Evolutionary conservation across 495 filamentous ascomycete species (phyloP).

Genomic region (Neurospora sublineolata): DNA sequence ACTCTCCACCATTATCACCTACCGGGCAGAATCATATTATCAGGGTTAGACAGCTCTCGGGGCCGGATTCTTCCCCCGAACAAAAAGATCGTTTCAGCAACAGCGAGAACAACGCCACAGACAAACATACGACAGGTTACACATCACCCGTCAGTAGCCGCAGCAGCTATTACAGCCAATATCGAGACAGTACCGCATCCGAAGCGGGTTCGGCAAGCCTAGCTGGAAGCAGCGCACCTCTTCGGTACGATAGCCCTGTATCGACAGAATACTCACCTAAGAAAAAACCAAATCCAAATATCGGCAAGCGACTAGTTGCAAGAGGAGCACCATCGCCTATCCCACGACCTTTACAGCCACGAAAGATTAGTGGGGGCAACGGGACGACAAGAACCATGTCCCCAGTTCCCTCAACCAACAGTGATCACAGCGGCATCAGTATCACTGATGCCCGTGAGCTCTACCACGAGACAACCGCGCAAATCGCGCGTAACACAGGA

Average conservation of each 20-base stretch:
- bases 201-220: background rate
- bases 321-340: background rate
- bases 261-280: background rate
- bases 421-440: background rate
- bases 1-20: conserved; percentile 1
- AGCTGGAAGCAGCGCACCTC: background rate
- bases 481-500: conserved; percentile 7
- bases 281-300: background rate
- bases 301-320: background rate
- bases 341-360: background rate
- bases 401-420: background rate
- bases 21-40: conserved; percentile 10
- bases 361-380: background rate
- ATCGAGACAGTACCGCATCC: background rate
- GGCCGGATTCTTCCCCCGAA: conserved; percentile 3
- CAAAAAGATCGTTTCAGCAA: background rate
- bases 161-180: conserved; percentile 9
- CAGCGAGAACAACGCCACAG: background rate
- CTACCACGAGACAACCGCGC: conserved; percentile 13
- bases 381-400: background rate
- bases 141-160: conserved; percentile 10
- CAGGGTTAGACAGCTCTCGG: conserved; percentile 15
- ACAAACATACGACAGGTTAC: conserved; percentile 1
- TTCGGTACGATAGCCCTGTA: background rate
- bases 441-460: conserved; percentile 4